Base-by-base conservation (phyloP, 139 green algal genomes). In the Yamagishiella unicocca region DNA sequence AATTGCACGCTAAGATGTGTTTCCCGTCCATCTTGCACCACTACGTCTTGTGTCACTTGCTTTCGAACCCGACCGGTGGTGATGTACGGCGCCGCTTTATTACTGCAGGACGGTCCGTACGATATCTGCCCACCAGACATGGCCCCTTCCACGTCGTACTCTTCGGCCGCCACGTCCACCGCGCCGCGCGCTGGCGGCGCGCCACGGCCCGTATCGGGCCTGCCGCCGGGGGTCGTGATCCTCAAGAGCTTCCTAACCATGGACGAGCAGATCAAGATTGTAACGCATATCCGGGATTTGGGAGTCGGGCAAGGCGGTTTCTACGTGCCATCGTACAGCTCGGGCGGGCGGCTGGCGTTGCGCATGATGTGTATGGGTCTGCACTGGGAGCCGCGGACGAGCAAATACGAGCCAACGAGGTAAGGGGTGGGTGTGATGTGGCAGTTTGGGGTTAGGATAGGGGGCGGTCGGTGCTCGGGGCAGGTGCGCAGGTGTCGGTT, bases 291-390 rank as follows among this genome's bases (percentile, higher is more conserved):
- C 24, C 84, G 88, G 9, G 83, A 81, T 24, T 78, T 95, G 31
- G 94, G 94, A 12, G 33, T 93, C n/a, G 90, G 90, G 14, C 58
- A 43, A 0, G 93, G 94, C 35, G 94, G 94, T 9, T 96, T 95
- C 81, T 96, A 96, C 86, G 85, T 75, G 19, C 94, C 93, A 12
- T 87, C 72, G 10, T 94, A 95, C 84, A 40, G 17, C 4, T 70
- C 58, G 12, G 92, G 93, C 29, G 67, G n/a, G 6, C 35, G 85
- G 29, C 83, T 96, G 55, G n/a, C 64, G 25, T 87, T 95, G 35
- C 87, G 79, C 37, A 95, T 96, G 93, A 96, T 96, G 93, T 95
- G 91, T 55, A 61, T 96, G 62, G 93, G 89, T 0, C 81, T 85
- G 68, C 86, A 92, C 43, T 92, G 89, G 89, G 85, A 93, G 87